phyloP scores from a whole-genome alignment of 2,329 filamentous ascomycete genomes.

The Penicillium thymicola region DNA sequence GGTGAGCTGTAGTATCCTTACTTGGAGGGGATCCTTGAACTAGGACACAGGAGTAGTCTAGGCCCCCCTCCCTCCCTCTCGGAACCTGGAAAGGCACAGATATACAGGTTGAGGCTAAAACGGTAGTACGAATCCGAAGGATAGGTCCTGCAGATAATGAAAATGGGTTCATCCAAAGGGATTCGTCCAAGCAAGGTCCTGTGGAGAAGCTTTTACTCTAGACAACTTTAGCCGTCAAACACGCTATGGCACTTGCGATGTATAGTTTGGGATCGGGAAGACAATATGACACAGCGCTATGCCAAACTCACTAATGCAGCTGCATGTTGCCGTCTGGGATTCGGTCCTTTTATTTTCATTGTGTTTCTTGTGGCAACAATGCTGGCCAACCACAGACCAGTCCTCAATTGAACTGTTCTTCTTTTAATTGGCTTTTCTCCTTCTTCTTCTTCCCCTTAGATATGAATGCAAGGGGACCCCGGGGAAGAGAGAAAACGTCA shows the following conservation, averaged over 20 bases:
- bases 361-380: slow-evolving; percentile 2
- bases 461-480: neutral
- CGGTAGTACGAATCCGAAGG: slow-evolving; percentile 7
- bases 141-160: slow-evolving; percentile 6
- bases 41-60: slow-evolving; percentile 13
- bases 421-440: neutral
- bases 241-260: neutral
- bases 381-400: neutral
- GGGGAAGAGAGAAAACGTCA: neutral
- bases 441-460: neutral
- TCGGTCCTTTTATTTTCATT: neutral
- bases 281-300: slow-evolving; percentile 4
- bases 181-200: slow-evolving; percentile 1
- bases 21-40: slow-evolving; percentile 16
- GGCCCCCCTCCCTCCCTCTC: neutral
- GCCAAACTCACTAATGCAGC: neutral
- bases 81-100: slow-evolving; percentile 15
- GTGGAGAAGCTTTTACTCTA: neutral
- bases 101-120: slow-evolving; percentile 19
- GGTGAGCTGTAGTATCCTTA: slow-evolving; percentile 21
- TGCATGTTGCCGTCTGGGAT: neutral
- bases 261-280: neutral
- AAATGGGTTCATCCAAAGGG: slow-evolving; percentile 2
- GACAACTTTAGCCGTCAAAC: neutral
- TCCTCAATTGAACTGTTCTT: neutral